Evolutionary conservation across 2,329 filamentous ascomycete species (phyloP), one percentile per base, ranked within the genome.

Genomic region (Cordyceps javanica): DNA sequence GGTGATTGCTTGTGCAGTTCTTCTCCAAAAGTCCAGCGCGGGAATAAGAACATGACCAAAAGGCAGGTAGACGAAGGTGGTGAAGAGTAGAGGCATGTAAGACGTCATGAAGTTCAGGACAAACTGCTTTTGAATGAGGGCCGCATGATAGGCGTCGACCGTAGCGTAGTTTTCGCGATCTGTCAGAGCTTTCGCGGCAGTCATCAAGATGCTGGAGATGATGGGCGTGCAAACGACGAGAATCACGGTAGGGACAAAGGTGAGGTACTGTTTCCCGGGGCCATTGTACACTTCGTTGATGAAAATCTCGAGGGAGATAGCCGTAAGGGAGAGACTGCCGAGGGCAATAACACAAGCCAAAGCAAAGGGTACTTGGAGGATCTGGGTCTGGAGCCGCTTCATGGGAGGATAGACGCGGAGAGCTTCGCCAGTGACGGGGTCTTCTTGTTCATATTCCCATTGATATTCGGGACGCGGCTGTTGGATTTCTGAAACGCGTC

Each of bases 31-130:
- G 64, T 96, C 86, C 5, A 99, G 83, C 68, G 95, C 89, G 0
- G 94, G 93, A 0, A 94, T 85, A 11, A 99, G 83, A 46, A 91
- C 73, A 60, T 86, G 84, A 14, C 90, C 93, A 65, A 97, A 97
- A 0, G 93, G 93, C 21, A 96, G 90, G 66, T 97, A 97, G 61
- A 97, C 85, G 65, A 97, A 97, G 0, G 92, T 90, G 0, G 92
- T 97, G 19, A 97, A 81, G 68, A 96, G 87, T n/a, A 95, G 87
- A 1, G 91, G 89, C 54, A 96, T 85, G 70, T 97, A 97, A 0
- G 92, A 96, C 6, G 91, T 96, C 73, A 97, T 93, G 73, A 97
- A 96, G 76, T 97, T 96, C 67, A 97, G 83, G 14, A 97, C 86
- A 67, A 99, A 97, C 34, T 96, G 88, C 77, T 99, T 99, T 59